Conservation (phyloP, 2,329 filamentous ascomycete genomes). For the Colletotrichum tofieldiae region DNA sequence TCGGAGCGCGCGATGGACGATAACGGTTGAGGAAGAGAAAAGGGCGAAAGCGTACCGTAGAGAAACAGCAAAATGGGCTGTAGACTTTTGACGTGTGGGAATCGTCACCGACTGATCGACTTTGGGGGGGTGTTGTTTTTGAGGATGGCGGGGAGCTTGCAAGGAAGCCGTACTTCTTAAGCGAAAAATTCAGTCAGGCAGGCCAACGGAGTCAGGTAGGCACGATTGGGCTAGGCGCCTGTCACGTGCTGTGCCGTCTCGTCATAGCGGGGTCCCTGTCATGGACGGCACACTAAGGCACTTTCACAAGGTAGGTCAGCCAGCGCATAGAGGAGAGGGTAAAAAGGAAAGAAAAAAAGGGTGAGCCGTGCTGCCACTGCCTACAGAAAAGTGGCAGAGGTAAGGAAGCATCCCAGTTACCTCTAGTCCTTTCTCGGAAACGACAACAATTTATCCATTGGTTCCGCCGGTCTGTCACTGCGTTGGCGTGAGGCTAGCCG, state of each 20-base stretch:
- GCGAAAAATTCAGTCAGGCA: constrained; percentile 61
- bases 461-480: constrained; percentile 13
- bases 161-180: constrained; percentile 52
- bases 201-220: constrained; percentile 42
- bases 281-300: not conserved
- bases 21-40: constrained; percentile 25
- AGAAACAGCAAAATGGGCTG: constrained; percentile 23
- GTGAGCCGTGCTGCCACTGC: not conserved
- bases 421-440: constrained; percentile 9
- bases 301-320: not conserved
- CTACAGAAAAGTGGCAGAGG: not conserved
- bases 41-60: constrained; percentile 13
- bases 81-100: constrained; percentile 49
- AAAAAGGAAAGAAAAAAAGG: not conserved
- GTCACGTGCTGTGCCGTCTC: constrained; percentile 41
- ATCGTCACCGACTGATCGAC: constrained; percentile 56
- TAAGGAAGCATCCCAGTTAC: not conserved
- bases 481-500: not conserved
- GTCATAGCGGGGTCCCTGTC: constrained; percentile 38
- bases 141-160: constrained; percentile 60
- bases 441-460: not conserved
- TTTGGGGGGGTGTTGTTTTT: constrained; percentile 56
- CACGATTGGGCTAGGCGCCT: constrained; percentile 39
- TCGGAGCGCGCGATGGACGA: constrained; percentile 41
- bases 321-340: not conserved